Evolutionary conservation across 2,329 filamentous ascomycete genomes (phyloP).

Genomic region (Ceratocystis ficicola): DNA sequence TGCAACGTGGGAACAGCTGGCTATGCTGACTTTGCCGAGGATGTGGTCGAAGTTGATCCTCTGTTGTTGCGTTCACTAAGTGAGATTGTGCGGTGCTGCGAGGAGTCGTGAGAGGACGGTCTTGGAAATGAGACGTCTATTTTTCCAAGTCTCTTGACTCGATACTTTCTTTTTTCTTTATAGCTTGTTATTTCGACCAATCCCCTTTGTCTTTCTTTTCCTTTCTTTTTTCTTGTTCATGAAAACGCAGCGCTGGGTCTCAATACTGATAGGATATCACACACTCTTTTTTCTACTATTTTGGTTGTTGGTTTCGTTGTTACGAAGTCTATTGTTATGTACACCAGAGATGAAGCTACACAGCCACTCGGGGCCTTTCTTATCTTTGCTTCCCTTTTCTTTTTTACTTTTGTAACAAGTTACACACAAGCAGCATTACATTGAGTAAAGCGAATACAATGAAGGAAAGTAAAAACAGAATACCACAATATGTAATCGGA

Average conservation of each 20-base stretch:
- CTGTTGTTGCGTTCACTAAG: constrained; percentile 19
- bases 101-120: constrained; percentile 8
- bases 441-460: neutral
- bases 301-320: neutral
- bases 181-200: constrained; percentile 5
- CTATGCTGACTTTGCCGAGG: constrained; percentile 11
- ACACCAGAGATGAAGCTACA: neutral
- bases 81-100: constrained; percentile 20
- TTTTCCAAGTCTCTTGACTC: neutral
- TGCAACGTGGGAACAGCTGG: neutral
- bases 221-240: constrained; percentile 7
- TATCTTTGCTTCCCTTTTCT: constrained; percentile 4
- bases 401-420: neutral
- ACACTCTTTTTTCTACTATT: neutral
- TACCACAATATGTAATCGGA: neutral
- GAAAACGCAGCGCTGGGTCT: constrained; percentile 1
- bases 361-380: constrained; percentile 2
- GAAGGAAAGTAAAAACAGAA: neutral
- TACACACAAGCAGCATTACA: neutral
- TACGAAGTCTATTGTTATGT: neutral
- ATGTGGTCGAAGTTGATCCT: constrained; percentile 16
- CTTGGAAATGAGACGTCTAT: neutral
- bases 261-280: constrained; percentile 8
- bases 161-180: constrained; percentile 9
- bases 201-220: neutral